Evolutionary conservation across 345 rosid genomes (phyloP).

Genomic region (Sisymbrium altissimum): DNA sequence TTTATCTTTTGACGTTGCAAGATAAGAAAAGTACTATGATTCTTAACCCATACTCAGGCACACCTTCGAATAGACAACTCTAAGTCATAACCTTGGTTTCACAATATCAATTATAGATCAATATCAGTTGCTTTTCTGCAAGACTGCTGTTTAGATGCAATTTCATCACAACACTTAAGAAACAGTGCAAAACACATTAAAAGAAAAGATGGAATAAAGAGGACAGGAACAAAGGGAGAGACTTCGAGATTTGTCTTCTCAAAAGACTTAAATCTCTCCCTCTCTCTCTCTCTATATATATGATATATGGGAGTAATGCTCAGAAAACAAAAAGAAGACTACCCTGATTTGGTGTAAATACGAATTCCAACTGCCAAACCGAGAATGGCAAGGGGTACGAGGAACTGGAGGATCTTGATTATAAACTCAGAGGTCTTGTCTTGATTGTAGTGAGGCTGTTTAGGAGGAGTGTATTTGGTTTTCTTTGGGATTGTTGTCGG

Average conservation of each 20-base stretch:
- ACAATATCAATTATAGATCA: not conserved
- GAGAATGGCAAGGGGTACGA: slow-evolving; percentile 72
- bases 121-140: not conserved
- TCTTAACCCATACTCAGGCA: not conserved
- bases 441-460: slow-evolving; percentile 71
- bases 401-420: slow-evolving; percentile 71
- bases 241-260: slow-evolving; percentile 10
- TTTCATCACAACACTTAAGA: not conserved
- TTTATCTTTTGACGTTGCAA: not conserved
- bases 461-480: slow-evolving; percentile 55
- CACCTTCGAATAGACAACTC: not conserved
- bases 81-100: not conserved
- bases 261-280: not conserved
- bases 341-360: slow-evolving; percentile 55
- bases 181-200: not conserved
- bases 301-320: slow-evolving; percentile 13
- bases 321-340: slow-evolving; percentile 4
- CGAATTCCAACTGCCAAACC: slow-evolving; percentile 75
- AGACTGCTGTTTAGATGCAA: slow-evolving; percentile 14
- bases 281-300: not conserved
- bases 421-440: slow-evolving; percentile 85
- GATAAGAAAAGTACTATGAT: not conserved
- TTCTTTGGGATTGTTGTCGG: slow-evolving; percentile 55
- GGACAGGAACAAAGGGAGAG: slow-evolving; percentile 22
- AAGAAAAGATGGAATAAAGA: slow-evolving; percentile 8